Conservation (phyloP, 164 flowering plant genomes). For the Stephania cephalantha region DNA sequence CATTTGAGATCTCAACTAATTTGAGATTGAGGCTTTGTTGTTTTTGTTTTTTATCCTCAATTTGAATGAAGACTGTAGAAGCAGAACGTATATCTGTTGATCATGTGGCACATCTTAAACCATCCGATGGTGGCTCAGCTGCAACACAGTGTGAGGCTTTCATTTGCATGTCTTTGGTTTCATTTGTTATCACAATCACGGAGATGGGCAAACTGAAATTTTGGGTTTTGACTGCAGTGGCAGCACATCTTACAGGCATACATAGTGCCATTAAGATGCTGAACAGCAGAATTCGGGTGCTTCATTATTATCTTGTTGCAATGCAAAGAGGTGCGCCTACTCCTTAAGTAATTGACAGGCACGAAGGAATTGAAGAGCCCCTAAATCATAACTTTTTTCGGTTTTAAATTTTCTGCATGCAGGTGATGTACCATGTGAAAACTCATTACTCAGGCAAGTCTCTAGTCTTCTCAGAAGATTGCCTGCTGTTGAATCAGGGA, state of each 20-base stretch:
- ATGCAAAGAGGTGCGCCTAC: conserved; percentile 72
- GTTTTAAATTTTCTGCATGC: conserved; percentile 8
- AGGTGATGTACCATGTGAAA: conserved; percentile 86
- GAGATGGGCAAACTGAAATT: conserved; percentile 1
- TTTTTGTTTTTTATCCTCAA: too few species aligned
- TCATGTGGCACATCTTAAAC: conserved; percentile 98
- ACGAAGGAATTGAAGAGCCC: background rate
- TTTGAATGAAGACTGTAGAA: conserved; percentile 68
- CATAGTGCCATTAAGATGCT: conserved; percentile 99
- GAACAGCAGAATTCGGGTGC: conserved; percentile 78
- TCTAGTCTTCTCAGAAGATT: conserved; percentile 88
- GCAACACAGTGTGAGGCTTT: conserved; percentile 76
- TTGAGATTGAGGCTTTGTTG: too few species aligned
- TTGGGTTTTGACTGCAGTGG: conserved; percentile 53
- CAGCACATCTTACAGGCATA: conserved; percentile 93
- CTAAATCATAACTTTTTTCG: background rate
- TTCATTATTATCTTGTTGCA: conserved; percentile 76
- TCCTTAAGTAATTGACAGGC: background rate
- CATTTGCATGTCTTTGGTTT: background rate
- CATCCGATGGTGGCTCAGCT: conserved; percentile 98
- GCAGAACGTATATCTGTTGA: conserved; percentile 97
- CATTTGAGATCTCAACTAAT: background rate
- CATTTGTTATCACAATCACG: background rate
- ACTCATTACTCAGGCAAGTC: conserved; percentile 81
- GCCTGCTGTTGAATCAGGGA: conserved; percentile 82